Evolutionary conservation across 2,329 filamentous ascomycete genomes (phyloP), one percentile per base, ranked within the genome.

Genomic region (Cladorrhinum sp.): DNA sequence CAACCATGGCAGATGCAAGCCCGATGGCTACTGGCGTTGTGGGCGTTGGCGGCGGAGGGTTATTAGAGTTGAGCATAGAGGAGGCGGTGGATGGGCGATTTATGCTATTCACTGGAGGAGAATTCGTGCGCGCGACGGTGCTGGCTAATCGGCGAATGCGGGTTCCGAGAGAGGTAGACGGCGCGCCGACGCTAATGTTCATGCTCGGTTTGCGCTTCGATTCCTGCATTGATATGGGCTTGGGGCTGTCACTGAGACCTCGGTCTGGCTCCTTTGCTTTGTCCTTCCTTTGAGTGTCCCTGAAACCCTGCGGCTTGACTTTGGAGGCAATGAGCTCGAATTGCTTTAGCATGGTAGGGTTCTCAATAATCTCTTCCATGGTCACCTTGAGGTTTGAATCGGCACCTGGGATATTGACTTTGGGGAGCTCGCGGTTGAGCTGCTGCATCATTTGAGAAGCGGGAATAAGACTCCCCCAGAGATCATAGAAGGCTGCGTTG

Each of bases 271-370:
- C 59, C 12, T 65, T 65, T 1, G 57, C 57, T n/a, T 60, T 63
- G 8, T 62, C 59, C 55, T 62, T 64, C 12, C 68, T 69, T 53
- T 63, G 60, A 20, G 59, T 29, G 2, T 64, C 63, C 25, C 62
- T 65, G 16, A 20, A 53, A 20, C 62, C 59, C 16, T 52, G 55
- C 5, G 52, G 49, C 45, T 61, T 68, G 49, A 70, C 56, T 58
- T 68, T 70, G 36, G 61, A 60, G 7, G 69, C 71, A 7, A 79
- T 65, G 10, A 79, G 71, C 61, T 80, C 79, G 62, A 81, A 77
- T 59, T 84, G 81, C 16, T 74, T 71, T 41, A 74, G 70, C 76
- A 82, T 80, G 22, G 79, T 82, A 5, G 81, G 79, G 62, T 81
- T 70, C 12, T 78, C 72, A n/a, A 83, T 69, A 22, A 84, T 73